These are phyloP conservation scores for Fusarium sp. DNA, from an alignment of 2,329 filamentous ascomycete species.

Conservation along the genomic window DNA sequence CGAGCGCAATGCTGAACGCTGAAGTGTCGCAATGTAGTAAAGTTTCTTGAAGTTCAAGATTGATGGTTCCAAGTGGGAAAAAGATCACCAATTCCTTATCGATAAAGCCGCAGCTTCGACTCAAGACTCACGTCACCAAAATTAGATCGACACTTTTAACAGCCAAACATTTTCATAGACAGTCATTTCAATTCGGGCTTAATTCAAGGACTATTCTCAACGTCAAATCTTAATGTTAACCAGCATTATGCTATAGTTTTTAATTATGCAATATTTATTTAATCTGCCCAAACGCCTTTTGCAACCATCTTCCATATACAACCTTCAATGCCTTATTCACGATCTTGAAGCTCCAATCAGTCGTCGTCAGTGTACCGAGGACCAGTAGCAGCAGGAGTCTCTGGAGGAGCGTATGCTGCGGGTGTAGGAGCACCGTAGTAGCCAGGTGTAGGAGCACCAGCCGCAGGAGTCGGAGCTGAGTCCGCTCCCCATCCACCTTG, in stretches of 20 bases:
- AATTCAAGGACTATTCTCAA: not conserved
- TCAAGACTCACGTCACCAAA: not conserved
- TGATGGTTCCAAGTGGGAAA: not conserved
- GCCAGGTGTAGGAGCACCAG: conserved; percentile 76
- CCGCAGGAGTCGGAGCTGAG: conserved; percentile 74
- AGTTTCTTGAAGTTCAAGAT: not conserved
- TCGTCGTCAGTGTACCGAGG: conserved; percentile 68
- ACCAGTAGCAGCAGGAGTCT: conserved; percentile 72
- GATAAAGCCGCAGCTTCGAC: conserved; percentile 26
- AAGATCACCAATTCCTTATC: conserved; percentile 33
- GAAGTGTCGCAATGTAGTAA: not conserved
- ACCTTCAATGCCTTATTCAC: conserved; percentile 9
- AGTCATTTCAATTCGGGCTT: not conserved
- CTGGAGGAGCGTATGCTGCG: conserved; percentile 68
- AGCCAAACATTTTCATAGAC: not conserved
- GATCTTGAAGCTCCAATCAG: conserved; percentile 24
- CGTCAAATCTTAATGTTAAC: conserved; percentile 1
- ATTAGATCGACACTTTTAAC: not conserved
- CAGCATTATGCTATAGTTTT: conserved; percentile 10
- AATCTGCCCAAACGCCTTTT: conserved; percentile 40
- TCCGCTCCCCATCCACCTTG: conserved; percentile 71
- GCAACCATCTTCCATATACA: conserved; percentile 13
- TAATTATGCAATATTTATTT: conserved; percentile 37
- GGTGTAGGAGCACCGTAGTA: conserved; percentile 74
- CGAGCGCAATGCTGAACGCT: not conserved